Percentiles rank a stretch among this genome's conserved stretches.
phyloP scores from a whole-genome alignment of 352 stramenopile species.

The Saprolegnia diclina region DNA sequence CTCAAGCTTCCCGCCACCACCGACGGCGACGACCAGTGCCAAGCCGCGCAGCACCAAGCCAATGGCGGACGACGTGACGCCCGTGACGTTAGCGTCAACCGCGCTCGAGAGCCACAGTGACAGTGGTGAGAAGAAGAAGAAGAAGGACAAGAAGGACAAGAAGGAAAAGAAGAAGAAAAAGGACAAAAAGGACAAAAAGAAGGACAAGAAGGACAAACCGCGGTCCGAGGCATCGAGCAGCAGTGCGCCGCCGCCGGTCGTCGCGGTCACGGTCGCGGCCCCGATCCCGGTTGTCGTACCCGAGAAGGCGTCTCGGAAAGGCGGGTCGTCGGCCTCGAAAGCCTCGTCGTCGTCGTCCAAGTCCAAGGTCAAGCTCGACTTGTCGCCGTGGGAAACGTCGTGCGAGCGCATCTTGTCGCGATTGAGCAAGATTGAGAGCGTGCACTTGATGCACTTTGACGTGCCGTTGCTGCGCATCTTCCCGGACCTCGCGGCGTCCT shows the following conservation, averaged over 20 bases:
- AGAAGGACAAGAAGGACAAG: conserved; percentile 52
- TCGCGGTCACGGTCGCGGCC: neutral
- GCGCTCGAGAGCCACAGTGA: neutral
- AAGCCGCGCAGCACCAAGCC: conserved; percentile 10
- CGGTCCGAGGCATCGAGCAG: neutral
- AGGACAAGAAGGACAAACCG: conserved; percentile 45
- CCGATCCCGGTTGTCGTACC: neutral
- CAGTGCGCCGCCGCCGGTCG: neutral
- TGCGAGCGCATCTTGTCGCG: conserved; percentile 69
- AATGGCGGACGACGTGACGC: neutral
- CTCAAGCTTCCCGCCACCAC: neutral
- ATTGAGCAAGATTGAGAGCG: conserved; percentile 70
- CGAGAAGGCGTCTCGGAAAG: neutral
- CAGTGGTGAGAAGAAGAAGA: conserved; percentile 24
- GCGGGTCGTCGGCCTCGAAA: neutral
- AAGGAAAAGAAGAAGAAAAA: conserved; percentile 64
- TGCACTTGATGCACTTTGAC: conserved; percentile 76
- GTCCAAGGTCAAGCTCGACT: conserved; percentile 33
- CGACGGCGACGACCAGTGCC: conserved; percentile 16
- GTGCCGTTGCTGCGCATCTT: conserved; percentile 67
- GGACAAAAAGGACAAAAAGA: conserved; percentile 64
- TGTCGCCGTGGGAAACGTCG: conserved; percentile 60
- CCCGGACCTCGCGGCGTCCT: conserved; percentile 60
- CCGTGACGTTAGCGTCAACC: neutral
- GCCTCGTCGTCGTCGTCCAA: conserved; percentile 4